Base-by-base conservation (phyloP, 371 early-diverging fungal genomes). In the Mycotypha africana region DNA sequence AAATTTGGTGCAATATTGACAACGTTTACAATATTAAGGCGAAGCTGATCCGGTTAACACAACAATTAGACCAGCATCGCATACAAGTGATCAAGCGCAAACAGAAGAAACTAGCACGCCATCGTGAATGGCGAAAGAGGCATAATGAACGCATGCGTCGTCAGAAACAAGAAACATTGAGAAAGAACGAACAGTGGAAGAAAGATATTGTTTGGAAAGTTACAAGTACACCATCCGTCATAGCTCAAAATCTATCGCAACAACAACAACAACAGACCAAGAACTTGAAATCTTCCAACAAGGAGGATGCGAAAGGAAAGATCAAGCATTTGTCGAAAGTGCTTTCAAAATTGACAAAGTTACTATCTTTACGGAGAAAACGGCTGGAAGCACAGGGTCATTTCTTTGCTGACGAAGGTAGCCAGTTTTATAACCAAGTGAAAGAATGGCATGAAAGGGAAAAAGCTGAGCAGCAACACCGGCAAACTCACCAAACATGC, bases 371-470 rank as follows among this genome's bases (percentile, higher is more conserved):
- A 10, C 36, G 56, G 3, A 44, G 56, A 20, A 50, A 54, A 44
- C 43, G 50, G 35, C 25, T 57, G 12, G 47, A 58, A 30, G 31
- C 46, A 23, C 30, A 56, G 30, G 76, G 74, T 2, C 77, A 71
- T 45, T 76, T 71, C 51, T 76, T 74, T 45, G 62, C 72, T 1
- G 77, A 72, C 9, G 62, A 67, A 38, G 76, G 69, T 4, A 56
- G 72, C 32, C 60, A 60, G 14, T 76, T 72, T 34, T 76, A 60
- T 25, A 51, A 70, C n/a, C 51, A 62, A 25, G 49, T 76, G 23
- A 58, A 65, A 21, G 54, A 52, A 17, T 58, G 58, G 49, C 36
- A 70, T 44, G 59, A 48, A 31, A 15, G 15, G 4, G 4, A 33
- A 33, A n/a, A 33, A n/a, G 4, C 9, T 11, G 34, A 33, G 15